Evolutionary conservation across 1,139 yeast species (phyloP).

Genomic region (Blastobotrys indianensis): DNA sequence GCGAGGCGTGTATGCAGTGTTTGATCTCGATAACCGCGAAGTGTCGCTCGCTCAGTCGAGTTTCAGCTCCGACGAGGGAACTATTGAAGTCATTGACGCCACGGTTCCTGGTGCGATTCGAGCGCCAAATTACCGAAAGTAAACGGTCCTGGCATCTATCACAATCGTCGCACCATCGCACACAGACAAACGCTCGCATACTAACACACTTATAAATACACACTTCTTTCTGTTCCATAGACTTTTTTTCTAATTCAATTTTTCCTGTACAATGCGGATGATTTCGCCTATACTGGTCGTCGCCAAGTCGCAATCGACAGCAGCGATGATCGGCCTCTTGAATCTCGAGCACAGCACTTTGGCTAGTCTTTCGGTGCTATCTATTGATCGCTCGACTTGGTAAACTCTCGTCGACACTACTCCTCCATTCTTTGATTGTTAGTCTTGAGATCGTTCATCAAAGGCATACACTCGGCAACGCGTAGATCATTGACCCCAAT

Average conservation of each 20-base stretch:
- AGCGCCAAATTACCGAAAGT: conserved; percentile 22
- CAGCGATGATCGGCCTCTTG: conserved; percentile 18
- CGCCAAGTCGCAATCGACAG: conserved; percentile 1
- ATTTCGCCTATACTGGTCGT: not conserved
- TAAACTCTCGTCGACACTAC: conserved; percentile 15
- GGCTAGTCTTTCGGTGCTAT: conserved; percentile 20
- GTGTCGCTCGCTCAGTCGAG: conserved; percentile 48
- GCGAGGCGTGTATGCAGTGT: conserved; percentile 62
- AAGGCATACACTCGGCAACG: conserved; percentile 13
- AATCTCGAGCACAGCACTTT: conserved; percentile 17
- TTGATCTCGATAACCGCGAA: conserved; percentile 55
- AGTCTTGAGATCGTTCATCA: not conserved
- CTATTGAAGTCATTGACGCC: conserved; percentile 24
- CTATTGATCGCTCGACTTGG: conserved; percentile 18
- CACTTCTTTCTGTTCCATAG: not conserved
- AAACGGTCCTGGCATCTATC: not conserved
- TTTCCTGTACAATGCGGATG: not conserved
- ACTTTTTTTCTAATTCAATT: not conserved
- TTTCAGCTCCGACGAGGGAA: conserved; percentile 20
- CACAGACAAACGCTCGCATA: not conserved
- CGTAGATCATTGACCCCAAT: conserved; percentile 24
- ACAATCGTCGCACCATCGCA: not conserved
- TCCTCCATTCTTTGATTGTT: conserved; percentile 3
- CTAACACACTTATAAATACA: not conserved
- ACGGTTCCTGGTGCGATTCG: conserved; percentile 29